Percentiles rank a stretch among this genome's conserved stretches.
Conservation (phyloP, 306 rosid genomes). For the Malus asiatica region DNA sequence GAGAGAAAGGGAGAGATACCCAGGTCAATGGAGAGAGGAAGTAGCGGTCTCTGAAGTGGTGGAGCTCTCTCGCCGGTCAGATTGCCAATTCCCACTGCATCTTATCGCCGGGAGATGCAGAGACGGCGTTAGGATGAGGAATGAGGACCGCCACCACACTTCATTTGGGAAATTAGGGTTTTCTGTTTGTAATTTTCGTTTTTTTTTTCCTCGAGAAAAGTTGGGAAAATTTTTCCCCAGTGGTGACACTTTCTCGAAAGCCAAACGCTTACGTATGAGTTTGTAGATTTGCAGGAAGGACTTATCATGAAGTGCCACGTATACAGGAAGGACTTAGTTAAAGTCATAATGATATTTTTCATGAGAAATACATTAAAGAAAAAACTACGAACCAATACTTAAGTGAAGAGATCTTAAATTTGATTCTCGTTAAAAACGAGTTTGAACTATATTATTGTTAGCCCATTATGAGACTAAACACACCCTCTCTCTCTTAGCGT, state of each 20-base stretch:
- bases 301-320: not conserved
- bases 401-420: no score
- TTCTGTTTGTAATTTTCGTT: not conserved
- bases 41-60: not conserved
- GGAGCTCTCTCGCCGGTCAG: not conserved
- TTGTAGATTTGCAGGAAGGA: not conserved
- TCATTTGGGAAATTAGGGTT: not conserved
- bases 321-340: not conserved
- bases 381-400: no score
- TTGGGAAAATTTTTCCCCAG: not conserved
- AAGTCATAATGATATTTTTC: no score
- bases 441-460: no score
- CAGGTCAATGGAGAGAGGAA: not conserved
- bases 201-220: slow-evolving; percentile 23
- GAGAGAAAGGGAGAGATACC: not conserved
- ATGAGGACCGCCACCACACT: not conserved
- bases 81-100: slow-evolving; percentile 7
- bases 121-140: not conserved
- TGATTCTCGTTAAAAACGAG: no score
- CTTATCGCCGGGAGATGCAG: not conserved
- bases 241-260: slow-evolving; percentile 22
- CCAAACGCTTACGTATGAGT: slow-evolving; percentile 14
- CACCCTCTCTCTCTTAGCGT: accelerated
- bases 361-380: no score
- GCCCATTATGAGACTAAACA: no score